Conservation (phyloP, 2,329 filamentous ascomycete genomes). For the Penicillium olsonii region DNA sequence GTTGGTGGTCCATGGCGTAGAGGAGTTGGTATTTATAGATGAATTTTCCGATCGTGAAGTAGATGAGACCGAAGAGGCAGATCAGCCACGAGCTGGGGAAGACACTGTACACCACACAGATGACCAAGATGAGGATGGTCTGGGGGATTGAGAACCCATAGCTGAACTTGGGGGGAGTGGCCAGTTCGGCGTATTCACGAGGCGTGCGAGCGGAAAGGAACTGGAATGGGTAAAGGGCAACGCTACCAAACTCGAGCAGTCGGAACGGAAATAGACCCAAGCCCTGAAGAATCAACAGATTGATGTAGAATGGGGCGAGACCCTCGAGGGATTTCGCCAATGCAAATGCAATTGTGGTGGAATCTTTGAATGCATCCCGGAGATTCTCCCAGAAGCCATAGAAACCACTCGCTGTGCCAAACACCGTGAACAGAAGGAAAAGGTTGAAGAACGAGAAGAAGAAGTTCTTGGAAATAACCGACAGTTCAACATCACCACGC, state of each 20-base stretch:
- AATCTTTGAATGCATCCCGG: constrained; percentile 73
- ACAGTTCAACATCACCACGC: constrained; percentile 89
- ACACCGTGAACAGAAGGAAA: constrained; percentile 89
- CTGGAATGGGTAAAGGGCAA: constrained; percentile 79
- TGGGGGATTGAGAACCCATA: constrained; percentile 97
- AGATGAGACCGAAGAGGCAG: constrained; percentile 74
- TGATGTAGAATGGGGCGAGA: constrained; percentile 83
- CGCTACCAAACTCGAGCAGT: constrained; percentile 83
- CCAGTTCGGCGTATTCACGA: constrained; percentile 80
- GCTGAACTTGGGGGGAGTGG: constrained; percentile 81
- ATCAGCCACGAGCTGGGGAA: constrained; percentile 78
- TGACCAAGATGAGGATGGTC: constrained; percentile 87
- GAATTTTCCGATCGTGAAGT: constrained; percentile 45
- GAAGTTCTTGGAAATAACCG: constrained; percentile 96
- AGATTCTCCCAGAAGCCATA: constrained; percentile 65
- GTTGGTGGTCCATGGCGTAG: constrained; percentile 95
- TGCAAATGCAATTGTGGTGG: constrained; percentile 71
- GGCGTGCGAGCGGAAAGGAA: constrained; percentile 81
- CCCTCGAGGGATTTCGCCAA: constrained; percentile 74
- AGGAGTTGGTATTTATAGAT: constrained; percentile 77
- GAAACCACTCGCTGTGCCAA: constrained; percentile 77
- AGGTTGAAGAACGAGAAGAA: constrained; percentile 99
- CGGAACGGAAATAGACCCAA: constrained; percentile 93
- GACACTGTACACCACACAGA: constrained; percentile 93
- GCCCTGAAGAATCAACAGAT: constrained; percentile 90